phyloP scores from a whole-genome alignment of 2,329 filamentous ascomycete species.

The Apiospora rasikravindrae region DNA sequence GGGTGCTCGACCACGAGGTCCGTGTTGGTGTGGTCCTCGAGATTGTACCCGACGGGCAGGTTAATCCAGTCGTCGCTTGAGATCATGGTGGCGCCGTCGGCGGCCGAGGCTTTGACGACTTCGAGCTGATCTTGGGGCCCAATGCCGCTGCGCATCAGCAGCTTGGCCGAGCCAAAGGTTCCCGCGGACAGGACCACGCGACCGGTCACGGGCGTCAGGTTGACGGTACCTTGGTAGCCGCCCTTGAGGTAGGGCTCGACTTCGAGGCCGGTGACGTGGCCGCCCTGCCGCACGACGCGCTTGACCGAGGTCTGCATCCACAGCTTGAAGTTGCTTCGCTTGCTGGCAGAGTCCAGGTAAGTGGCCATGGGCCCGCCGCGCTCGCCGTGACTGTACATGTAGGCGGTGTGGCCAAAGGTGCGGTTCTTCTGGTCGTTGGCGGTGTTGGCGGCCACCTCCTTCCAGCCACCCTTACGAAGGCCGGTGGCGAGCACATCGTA shows the following conservation, averaged over 20 bases:
- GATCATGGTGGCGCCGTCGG: constrained; percentile 58
- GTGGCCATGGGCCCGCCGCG: constrained; percentile 72
- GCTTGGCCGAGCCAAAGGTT: constrained; percentile 71
- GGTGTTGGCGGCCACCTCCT: constrained; percentile 62
- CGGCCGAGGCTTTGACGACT: constrained; percentile 52
- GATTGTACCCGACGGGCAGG: constrained; percentile 63
- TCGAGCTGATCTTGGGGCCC: constrained; percentile 66
- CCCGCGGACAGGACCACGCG: constrained; percentile 73
- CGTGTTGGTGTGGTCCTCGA: constrained; percentile 63
- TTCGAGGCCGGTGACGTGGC: constrained; percentile 69
- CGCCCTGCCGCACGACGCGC: constrained; percentile 66
- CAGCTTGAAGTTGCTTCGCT: constrained; percentile 69
- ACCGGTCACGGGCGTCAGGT: constrained; percentile 62
- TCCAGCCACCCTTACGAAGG: constrained; percentile 65
- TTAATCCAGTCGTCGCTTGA: constrained; percentile 59
- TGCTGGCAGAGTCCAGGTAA: constrained; percentile 67
- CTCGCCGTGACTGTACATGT: constrained; percentile 70
- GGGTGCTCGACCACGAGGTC: constrained; percentile 53
- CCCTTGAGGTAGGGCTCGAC: constrained; percentile 59
- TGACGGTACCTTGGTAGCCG: constrained; percentile 64
- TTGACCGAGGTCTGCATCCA: constrained; percentile 71
- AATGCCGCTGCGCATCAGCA: constrained; percentile 73
- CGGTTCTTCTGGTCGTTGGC: constrained; percentile 67
- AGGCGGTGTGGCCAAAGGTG: constrained; percentile 66
- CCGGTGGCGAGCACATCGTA: constrained; percentile 67